Evolutionary conservation across 306 rosid species (phyloP).

Genomic region (Ziziphus jujuba): DNA sequence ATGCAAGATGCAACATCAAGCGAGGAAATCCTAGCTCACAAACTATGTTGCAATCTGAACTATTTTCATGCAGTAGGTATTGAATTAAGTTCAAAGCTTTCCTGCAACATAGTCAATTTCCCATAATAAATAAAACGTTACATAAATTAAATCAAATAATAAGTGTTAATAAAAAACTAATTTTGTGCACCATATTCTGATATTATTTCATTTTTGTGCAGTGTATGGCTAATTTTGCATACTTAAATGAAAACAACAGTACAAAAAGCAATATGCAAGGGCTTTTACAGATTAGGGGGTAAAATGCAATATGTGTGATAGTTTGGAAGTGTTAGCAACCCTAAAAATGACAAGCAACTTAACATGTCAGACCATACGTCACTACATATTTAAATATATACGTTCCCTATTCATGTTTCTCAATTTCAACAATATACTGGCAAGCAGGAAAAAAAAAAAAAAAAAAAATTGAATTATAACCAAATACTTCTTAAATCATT

Average conservation of each 20-base stretch:
- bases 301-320: too few relatives aligned
- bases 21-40: conserved; percentile 77
- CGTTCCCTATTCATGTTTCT: not conserved
- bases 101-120: conserved; percentile 44
- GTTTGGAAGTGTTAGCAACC: too few relatives aligned
- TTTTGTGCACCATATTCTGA: too few relatives aligned
- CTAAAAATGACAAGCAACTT: too few relatives aligned
- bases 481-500: conserved; percentile 15
- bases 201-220: too few relatives aligned
- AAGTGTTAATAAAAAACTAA: not conserved
- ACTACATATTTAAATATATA: not conserved
- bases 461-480: not conserved
- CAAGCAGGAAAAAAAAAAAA: not conserved
- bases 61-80: conserved; percentile 65
- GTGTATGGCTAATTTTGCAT: too few relatives aligned
- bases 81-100: conserved; percentile 90
- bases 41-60: conserved; percentile 57
- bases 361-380: not conserved
- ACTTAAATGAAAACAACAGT: too few relatives aligned
- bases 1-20: conserved; percentile 65
- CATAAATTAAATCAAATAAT: not conserved
- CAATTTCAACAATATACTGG: not conserved
- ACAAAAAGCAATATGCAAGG: too few relatives aligned
- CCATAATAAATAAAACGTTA: not conserved
- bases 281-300: too few relatives aligned